Evolutionary conservation across 345 rosid species (phyloP), one percentile per base, ranked within the genome.

Genomic region (Chamaenerion angustifolium): DNA sequence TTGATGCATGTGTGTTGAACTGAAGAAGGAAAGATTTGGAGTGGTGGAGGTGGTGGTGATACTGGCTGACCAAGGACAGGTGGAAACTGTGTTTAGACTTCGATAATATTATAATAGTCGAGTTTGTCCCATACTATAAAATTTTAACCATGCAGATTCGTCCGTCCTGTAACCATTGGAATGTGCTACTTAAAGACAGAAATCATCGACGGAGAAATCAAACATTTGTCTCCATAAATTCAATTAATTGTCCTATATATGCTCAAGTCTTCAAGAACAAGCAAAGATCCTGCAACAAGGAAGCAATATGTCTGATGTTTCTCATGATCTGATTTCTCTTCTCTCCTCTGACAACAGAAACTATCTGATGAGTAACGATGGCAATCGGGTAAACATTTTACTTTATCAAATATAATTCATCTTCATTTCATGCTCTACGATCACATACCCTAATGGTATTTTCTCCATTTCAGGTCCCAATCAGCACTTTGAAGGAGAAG

Each of bases 11-110:
- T 41, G 49, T 53, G 25, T 59, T 27, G 12, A 68, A 65, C 1
- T 45, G 59, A 54, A 65, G 52, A 51, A 70, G 25, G 57, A 60
- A 58, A 48, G 71, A 71, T 6, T 65, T 58, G n/a, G 42, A 43
- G 63, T 56, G 43, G 19, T 62, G 40, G 44, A 42, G 49, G 45
- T 70, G 44, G 63, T 56, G 19, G 68, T 62, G 75, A 70, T 58
- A 65, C 71, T 0, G 75, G 75, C 42, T 70, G 75, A 71, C 71
- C 75, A 35, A 66, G 62, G 12, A 62, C 51, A 0, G 70, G 70
- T 7, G 65, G 71, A 9, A 63, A 52, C 48, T 2, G 27, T n/a
- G n/a, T n/a, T n/a, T n/a, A n/a, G n/a, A n/a, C n/a, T n/a, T n/a
- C n/a, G n/a, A 21, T 21, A 21, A 21, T 21, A 21, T 4, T 21